phyloP scores from a whole-genome alignment of 1,284 basidiomycete genomes.

The Cystobasidium pallidum region DNA sequence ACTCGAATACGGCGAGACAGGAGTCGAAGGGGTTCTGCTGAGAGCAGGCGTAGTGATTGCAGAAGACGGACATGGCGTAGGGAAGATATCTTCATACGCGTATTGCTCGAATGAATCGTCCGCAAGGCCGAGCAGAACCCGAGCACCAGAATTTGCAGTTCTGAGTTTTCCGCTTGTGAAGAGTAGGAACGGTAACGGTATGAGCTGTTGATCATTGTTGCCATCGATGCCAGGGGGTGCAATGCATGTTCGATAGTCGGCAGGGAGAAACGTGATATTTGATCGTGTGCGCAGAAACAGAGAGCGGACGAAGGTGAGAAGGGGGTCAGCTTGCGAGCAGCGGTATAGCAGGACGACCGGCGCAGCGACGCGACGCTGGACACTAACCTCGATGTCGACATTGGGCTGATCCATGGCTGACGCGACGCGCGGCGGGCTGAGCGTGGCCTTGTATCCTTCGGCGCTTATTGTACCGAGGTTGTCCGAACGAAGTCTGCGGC shows the following conservation, averaged over 20 bases:
- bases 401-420: slow-evolving; percentile 18
- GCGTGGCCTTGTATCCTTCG: too few relatives aligned
- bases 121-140: slow-evolving; percentile 30
- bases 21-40: not conserved
- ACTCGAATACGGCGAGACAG: not conserved
- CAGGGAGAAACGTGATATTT: too few relatives aligned
- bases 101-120: slow-evolving; percentile 16
- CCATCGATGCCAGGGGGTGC: too few relatives aligned
- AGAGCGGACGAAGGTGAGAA: not conserved
- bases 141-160: slow-evolving; percentile 26
- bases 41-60: not conserved
- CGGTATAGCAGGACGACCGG: not conserved
- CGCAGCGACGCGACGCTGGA: not conserved
- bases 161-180: slow-evolving; percentile 17
- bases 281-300: not conserved
- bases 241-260: too few relatives aligned
- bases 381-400: slow-evolving; percentile 21
- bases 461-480: too few relatives aligned
- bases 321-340: not conserved
- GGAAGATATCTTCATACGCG: slow-evolving; percentile 31
- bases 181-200: slow-evolving; percentile 27
- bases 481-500: too few relatives aligned
- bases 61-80: not conserved
- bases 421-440: too few relatives aligned
- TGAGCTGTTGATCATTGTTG: slow-evolving; percentile 5